Evolutionary conservation across 805 yeast genomes (phyloP), one percentile per base, ranked within the genome.

Genomic region (Candida tammaniensis): DNA sequence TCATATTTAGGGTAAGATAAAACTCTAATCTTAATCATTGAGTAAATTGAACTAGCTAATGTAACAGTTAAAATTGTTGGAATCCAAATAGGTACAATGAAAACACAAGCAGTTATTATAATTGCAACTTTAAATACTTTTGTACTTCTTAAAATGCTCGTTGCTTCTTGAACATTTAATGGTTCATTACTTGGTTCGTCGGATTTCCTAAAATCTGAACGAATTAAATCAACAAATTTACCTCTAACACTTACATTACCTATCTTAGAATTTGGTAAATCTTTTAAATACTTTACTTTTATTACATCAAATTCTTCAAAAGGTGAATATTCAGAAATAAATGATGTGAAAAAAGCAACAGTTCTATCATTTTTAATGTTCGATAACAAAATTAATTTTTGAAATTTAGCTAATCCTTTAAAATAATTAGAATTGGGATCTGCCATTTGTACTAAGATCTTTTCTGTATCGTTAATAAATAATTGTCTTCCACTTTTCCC

Each of bases 281-380:
- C 68, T 5, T 66, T 61, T 22, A 79, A 61, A 47, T 66, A 79
- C 21, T 65, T 63, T 36, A 78, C 62, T 26, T 67, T 70, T 32
- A 74, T 54, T 13, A 52, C 51, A 30, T 70, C 71, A 18, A 40
- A 38, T 30, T 64, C 60, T 22, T 78, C 79, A 53, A 87, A 88
- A 1, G 96, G 95, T 36, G 85, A 78, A 40, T 70, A 73, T 19
- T 79, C 70, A 3, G 91, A 70, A 38, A 91, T 82, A 55, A 69
- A 88, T 0, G 95, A 71, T 0, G 97, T 86, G 60, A 78, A 85
- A 55, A 87, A 91, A 11, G 91, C 82, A 6, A 89, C 98, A 0
- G 95, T 77, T 39, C 96, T 69, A 57, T 89, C 98, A 51, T 85
- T 80, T 36, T 79, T 70, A 16, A 82, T 72, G 58, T 91, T 89